Evolutionary conservation across 2,329 filamentous ascomycete genomes (phyloP), one percentile per base, ranked within the genome.

Genomic region (Monosporascus sp.): DNA sequence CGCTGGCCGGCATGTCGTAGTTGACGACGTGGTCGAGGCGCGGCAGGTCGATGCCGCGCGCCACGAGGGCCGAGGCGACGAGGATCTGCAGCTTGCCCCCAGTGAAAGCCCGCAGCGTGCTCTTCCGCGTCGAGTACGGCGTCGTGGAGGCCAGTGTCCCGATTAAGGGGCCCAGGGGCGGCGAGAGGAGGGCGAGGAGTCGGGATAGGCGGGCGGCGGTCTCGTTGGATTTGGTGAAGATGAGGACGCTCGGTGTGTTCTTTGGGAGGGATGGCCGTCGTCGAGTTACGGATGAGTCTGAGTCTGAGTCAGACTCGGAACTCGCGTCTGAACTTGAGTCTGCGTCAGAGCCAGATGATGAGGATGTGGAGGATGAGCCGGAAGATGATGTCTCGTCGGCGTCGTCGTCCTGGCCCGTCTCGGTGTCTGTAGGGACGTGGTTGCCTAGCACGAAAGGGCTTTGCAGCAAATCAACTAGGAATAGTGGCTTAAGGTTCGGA

Each of bases 181-280:
- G 84, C 18, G 82, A 76, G 22, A 96, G 76, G 1, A 92, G 74
- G 2, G 77, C 73, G 11, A 97, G 77, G 0, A 97, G 83, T 20
- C 90, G 87, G 1, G 88, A 85, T n/a, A 97, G 80, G 54, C 94
- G 88, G n/a, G 89, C 80, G 1, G 93, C 90, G 18, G 86, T 84
- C 68, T 96, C 91, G 66, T 93, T 96, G 53, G 89, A 95, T 62
- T 90, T 90, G 47, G 91, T 92, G 68, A 97, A 97, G 59, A 97
- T 84, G 37, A 97, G 78, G 11, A 87, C 83, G 3, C 73, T 74
- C 31, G 76, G 60, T 57, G 71, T 57, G 47, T 52, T 42, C 17
- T 22, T 46, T 14, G 31, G 31, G 5, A 14, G 31, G 31, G 31
- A 34, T 34, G 31, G 11, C 11, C 11, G 31, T 2, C 31, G 31